A percentile compares a stretch with the other conserved stretches of the same genome.
phyloP scores from a whole-genome alignment of 2,329 filamentous ascomycete species.

The Colletotrichum kahawae region DNA sequence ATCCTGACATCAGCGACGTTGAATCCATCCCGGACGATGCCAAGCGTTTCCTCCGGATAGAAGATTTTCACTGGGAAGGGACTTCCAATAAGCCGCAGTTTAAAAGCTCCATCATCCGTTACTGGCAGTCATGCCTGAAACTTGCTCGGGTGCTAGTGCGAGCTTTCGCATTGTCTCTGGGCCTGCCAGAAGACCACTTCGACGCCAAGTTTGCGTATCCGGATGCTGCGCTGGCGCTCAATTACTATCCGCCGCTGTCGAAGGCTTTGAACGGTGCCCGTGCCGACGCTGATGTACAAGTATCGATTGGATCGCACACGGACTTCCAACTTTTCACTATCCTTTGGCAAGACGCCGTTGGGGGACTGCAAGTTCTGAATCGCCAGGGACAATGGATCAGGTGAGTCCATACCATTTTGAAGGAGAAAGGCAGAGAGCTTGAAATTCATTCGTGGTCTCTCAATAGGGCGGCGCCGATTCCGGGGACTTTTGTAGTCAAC shows the following conservation, averaged over 20 bases:
- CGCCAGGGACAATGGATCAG: conserved; percentile 42
- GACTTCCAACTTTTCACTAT: conserved; percentile 59
- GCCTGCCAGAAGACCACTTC: conserved; percentile 59
- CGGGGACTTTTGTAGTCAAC: conserved; percentile 54
- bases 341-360: conserved; percentile 46
- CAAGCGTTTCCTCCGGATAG: conserved; percentile 44
- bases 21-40: conserved; percentile 48
- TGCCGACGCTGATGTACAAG: conserved; percentile 15
- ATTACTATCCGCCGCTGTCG: conserved; percentile 39
- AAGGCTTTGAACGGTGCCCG: background rate
- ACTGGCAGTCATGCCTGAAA: conserved; percentile 53
- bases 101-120: conserved; percentile 47
- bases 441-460: background rate
- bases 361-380: conserved; percentile 49
- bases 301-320: conserved; percentile 56
- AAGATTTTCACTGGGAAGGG: conserved; percentile 58
- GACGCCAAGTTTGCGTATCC: conserved; percentile 59
- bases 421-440: background rate
- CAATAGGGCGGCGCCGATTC: conserved; percentile 42
- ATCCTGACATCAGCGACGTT: conserved; percentile 48
- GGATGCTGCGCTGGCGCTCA: conserved; percentile 45
- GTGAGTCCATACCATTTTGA: background rate
- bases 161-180: conserved; percentile 59
- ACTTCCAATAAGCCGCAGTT: conserved; percentile 54
- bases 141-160: conserved; percentile 56